phyloP scores from a whole-genome alignment of 2,329 filamentous ascomycete species.

The Xylaria sp. region DNA sequence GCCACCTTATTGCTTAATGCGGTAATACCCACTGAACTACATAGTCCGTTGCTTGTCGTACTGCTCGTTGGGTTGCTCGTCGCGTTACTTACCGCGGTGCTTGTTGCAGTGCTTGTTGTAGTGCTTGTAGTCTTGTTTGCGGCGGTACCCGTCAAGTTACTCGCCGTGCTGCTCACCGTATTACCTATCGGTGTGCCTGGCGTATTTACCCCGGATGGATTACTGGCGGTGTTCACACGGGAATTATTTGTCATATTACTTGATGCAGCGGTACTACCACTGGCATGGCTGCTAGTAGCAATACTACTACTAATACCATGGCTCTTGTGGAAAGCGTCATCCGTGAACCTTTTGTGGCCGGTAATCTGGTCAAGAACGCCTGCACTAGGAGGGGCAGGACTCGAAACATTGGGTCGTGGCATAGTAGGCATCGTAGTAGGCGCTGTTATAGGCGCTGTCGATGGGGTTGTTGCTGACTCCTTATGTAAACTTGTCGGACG shows the following conservation, averaged over 20 bases:
- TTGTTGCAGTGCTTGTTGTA: neutral
- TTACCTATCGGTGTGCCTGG: too few species aligned
- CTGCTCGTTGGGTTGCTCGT: constrained; percentile 1
- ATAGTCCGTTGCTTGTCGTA: neutral
- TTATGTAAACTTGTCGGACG: constrained; percentile 32
- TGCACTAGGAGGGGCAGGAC: constrained; percentile 35
- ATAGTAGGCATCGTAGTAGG: constrained; percentile 10
- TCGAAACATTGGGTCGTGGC: constrained; percentile 31
- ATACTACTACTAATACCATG: constrained; percentile 4
- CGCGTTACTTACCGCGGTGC: neutral
- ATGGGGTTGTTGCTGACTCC: constrained; percentile 15
- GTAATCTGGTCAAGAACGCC: constrained; percentile 39
- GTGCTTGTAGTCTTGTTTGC: neutral
- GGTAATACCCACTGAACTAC: neutral
- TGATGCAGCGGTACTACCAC: neutral
- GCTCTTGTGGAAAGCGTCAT: constrained; percentile 23
- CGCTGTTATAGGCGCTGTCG: neutral
- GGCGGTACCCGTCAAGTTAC: neutral
- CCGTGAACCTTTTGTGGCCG: constrained; percentile 31
- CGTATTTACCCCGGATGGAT: neutral
- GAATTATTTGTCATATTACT: neutral
- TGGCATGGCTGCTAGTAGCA: neutral
- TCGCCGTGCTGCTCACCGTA: too few species aligned
- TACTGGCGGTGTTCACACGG: neutral
- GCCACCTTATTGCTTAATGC: too few species aligned